phyloP scores from a whole-genome alignment of 1,139 yeast species.

The Nakaseomyces sp. region DNA sequence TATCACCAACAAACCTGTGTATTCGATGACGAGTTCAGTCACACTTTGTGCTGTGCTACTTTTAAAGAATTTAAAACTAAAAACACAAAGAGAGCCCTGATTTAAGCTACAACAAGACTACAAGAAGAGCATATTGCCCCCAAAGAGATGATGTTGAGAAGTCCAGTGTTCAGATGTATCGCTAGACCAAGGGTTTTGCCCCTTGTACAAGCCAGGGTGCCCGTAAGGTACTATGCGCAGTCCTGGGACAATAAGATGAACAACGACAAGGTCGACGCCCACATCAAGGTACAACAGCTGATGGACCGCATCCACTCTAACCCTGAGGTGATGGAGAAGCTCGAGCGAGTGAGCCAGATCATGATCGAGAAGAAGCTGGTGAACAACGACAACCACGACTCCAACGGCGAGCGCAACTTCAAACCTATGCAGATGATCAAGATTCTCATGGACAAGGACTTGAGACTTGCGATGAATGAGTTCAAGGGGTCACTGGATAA shows the following conservation, averaged over 20 bases:
- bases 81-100: too few species aligned
- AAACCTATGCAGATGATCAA: conserved; percentile 25
- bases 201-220: too few species aligned
- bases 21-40: too few species aligned
- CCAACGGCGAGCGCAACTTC: conserved; percentile 8
- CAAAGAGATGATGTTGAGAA: conserved; percentile 1
- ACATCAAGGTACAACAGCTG: conserved; percentile 20
- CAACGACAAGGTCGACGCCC: conserved; percentile 19
- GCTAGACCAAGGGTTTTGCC: too few species aligned
- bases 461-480: conserved; percentile 21
- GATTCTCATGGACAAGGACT: conserved; percentile 22
- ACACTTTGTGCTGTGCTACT: too few species aligned
- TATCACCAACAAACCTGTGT: too few species aligned
- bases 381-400: conserved; percentile 14
- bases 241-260: conserved; percentile 23
- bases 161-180: background rate
- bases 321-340: conserved; percentile 18
- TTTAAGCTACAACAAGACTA: too few species aligned
- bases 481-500: conserved; percentile 21
- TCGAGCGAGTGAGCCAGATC: conserved; percentile 17
- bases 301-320: conserved; percentile 22
- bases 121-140: too few species aligned
- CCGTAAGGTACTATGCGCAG: conserved; percentile 18
- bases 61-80: too few species aligned
- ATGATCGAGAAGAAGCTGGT: conserved; percentile 20